Evolutionary conservation across 192 early-diverging fungal genomes (phyloP), one percentile per base, ranked within the genome.

Genomic region (Backusella parvicylindrica): DNA sequence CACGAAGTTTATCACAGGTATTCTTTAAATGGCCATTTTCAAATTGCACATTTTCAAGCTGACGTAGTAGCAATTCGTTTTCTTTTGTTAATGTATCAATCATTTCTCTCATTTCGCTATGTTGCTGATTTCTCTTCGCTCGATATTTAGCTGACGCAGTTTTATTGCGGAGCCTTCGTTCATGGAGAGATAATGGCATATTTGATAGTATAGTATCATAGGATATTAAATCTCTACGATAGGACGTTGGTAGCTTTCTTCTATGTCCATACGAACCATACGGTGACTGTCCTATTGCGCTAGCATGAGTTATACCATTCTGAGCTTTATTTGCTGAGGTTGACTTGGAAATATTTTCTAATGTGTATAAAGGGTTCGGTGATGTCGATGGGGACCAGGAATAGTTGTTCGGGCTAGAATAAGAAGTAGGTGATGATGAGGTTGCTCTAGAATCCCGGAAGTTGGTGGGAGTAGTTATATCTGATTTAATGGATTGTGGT

Each of bases 81-180:
- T 89, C 81, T 72, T 84, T 81, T 1, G 77, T 76, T 11, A 81
- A 43, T n/a, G 40, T 35, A 13, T 33, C 16, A 64, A 89, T 89
- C 72, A 81, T 75, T 2, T 78, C 43, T 15, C 81, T 72, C 87
- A 89, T 89, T 68, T 89, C 87, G 18, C 80, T 76, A 37, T 85
- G 83, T 72, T 87, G 83, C 56, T 83, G 73, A 43, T 87, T 86
- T 71, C 87, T 89, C 53, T 89, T 89, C 23, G 86, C 86, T n/a
- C 87, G 72, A 72, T 89, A 89, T 64, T 87, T 86, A 4, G 87
- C 87, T 0, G 87, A 89, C 8, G 87, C 87, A 18, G 86, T 80
- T 60, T 89, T 89, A 77, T 89, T 89, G 30, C 87, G 81, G 18
- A 85, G 81, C 6, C 87, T 82, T 30, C 86, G 60, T 72, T 89